Evolutionary conservation across 2,329 filamentous ascomycete species (phyloP).

Genomic region (Volutella citrinella): DNA sequence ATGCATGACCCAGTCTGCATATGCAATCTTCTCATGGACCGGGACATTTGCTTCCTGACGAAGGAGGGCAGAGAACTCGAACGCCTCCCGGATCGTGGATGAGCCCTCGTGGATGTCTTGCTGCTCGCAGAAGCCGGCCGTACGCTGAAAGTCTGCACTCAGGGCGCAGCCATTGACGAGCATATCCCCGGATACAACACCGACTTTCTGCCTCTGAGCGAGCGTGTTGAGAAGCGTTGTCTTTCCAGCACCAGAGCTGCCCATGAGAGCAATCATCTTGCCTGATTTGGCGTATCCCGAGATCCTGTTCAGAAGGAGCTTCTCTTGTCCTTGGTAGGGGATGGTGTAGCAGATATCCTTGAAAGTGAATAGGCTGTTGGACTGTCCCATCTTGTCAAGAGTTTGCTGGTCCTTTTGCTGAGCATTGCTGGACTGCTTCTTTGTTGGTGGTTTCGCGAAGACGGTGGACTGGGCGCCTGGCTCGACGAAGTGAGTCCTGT

Average conservation of each 20-base stretch:
- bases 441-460: constrained; percentile 2
- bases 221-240: constrained; percentile 77
- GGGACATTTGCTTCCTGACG: constrained; percentile 55
- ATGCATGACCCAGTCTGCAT: constrained; percentile 61
- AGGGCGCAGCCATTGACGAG: constrained; percentile 68
- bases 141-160: constrained; percentile 70
- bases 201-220: constrained; percentile 69
- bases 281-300: constrained; percentile 78
- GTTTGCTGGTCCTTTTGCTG: constrained; percentile 4
- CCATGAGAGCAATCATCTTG: constrained; percentile 75
- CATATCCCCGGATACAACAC: constrained; percentile 71
- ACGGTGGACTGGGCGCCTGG: constrained; percentile 3
- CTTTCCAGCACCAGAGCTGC: constrained; percentile 77
- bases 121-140: constrained; percentile 65
- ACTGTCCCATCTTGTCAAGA: constrained; percentile 21
- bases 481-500: constrained; percentile 3
- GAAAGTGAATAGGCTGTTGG: constrained; percentile 61
- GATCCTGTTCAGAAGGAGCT: constrained; percentile 43
- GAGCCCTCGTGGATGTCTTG: constrained; percentile 62
- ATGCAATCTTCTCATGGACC: constrained; percentile 58
- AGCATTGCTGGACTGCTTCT: not conserved
- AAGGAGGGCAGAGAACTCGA: constrained; percentile 61
- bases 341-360: constrained; percentile 69
- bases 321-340: constrained; percentile 36
- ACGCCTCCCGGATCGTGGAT: constrained; percentile 60